A percentile compares a stretch with the other conserved stretches of the same genome.
These are phyloP conservation scores for Argentina anserina DNA, from an alignment of 306 rosid genomes.

Conservation along the genomic window DNA sequence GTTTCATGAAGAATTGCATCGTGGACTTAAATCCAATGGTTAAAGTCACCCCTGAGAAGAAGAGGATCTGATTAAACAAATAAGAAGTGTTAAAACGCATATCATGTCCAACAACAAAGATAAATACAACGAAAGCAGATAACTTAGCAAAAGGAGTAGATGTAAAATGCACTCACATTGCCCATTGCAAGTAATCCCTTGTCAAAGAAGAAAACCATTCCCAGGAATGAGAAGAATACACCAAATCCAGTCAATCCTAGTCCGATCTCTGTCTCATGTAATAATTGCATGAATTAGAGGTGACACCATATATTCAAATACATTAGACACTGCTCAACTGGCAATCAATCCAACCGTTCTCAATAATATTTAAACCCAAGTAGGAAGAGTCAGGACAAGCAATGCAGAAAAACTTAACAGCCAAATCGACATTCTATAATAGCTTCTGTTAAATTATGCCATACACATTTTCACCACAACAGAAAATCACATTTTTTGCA, in stretches of 20 bases:
- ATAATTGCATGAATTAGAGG: conserved; percentile 28
- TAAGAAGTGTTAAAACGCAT: conserved; percentile 29
- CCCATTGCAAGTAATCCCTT: conserved; percentile 99
- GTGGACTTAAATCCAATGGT: conserved; percentile 92
- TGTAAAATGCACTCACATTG: conserved; percentile 56
- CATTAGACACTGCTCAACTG: background rate
- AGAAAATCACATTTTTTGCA: background rate
- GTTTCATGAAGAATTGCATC: conserved; percentile 93
- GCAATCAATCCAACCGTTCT: background rate
- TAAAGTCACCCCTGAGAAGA: conserved; percentile 88
- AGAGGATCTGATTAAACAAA: conserved; percentile 72
- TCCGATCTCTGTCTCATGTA: conserved; percentile 76
- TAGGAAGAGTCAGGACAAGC: background rate
- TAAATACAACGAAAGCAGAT: background rate
- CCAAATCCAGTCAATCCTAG: conserved; percentile 97
- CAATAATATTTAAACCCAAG: background rate
- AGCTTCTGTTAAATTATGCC: background rate
- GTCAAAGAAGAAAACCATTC: conserved; percentile 87
- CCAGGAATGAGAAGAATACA: conserved; percentile 84
- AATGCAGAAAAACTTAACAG: background rate
- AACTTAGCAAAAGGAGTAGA: conserved; percentile 8
- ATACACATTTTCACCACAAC: background rate
- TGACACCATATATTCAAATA: background rate
- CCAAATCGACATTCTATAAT: background rate
- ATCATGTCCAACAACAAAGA: background rate